phyloP scores from a whole-genome alignment of 345 rosid genomes.

The Camelina laxa region DNA sequence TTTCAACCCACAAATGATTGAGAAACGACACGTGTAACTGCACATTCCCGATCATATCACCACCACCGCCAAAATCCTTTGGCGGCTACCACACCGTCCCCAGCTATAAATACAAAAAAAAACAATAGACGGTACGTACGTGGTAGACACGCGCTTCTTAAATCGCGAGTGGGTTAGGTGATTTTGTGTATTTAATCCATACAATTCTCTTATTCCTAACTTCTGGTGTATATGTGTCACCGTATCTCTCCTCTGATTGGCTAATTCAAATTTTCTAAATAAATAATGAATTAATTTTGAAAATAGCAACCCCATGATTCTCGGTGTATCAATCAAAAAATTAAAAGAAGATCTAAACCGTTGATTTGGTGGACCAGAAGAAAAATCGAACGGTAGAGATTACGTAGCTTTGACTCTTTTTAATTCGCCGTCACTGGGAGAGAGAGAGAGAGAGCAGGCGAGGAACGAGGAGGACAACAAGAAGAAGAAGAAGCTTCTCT shows the following conservation, averaged over 20 bases:
- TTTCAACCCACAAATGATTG: background rate
- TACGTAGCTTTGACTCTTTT: constrained; percentile 31
- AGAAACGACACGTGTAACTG: background rate
- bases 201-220: background rate
- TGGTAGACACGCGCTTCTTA: background rate
- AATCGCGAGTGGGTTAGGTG: constrained; percentile 25
- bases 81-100: constrained; percentile 7
- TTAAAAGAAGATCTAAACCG: background rate
- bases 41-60: background rate
- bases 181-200: background rate
- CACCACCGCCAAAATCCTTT: constrained; percentile 2
- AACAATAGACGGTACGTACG: background rate
- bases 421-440: constrained; percentile 28
- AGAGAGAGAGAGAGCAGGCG: constrained; percentile 22
- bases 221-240: constrained; percentile 17
- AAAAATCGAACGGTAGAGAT: constrained; percentile 31
- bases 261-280: background rate
- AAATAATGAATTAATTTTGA: background rate
- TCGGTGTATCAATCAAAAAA: constrained; percentile 28
- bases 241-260: constrained; percentile 25
- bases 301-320: constrained; percentile 27
- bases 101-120: background rate
- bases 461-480: background rate
- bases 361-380: background rate
- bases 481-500: constrained; percentile 26